Percentiles rank a stretch among this genome's conserved stretches.
Evolutionary conservation across 2,329 filamentous ascomycete genomes (phyloP).

Genomic region (Colletotrichum navitas): DNA sequence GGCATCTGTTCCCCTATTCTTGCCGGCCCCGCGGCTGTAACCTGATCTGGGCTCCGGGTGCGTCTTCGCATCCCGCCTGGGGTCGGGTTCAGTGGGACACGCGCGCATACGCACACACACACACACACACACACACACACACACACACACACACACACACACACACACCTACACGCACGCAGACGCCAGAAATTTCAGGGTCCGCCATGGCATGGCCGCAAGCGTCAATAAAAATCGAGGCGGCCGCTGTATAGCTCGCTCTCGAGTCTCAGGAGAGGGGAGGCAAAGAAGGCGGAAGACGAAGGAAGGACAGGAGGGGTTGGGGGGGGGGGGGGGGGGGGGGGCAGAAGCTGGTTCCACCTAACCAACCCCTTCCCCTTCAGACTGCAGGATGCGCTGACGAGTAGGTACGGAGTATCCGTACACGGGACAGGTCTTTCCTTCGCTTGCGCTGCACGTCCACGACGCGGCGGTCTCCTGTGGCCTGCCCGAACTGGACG

Average conservation of each 20-base stretch:
- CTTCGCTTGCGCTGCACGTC: background rate
- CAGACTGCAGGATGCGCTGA: slow-evolving; percentile 10
- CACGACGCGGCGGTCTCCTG: background rate
- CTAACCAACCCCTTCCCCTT: background rate
- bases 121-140: background rate
- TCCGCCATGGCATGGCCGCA: background rate
- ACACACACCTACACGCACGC: background rate
- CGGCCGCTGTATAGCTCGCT: background rate
- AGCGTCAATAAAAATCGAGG: slow-evolving; percentile 2
- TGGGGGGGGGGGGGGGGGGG: too few relatives aligned
- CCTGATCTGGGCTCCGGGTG: slow-evolving; percentile 31
- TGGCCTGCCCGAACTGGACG: slow-evolving; percentile 4
- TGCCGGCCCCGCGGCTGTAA: slow-evolving; percentile 35
- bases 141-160: background rate
- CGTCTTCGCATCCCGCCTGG: slow-evolving; percentile 34
- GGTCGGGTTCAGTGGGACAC: slow-evolving; percentile 1
- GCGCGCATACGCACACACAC: background rate
- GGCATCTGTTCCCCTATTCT: slow-evolving; percentile 23
- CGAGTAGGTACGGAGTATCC: background rate
- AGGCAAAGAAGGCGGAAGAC: background rate
- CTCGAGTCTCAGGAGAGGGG: background rate
- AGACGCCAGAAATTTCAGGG: background rate
- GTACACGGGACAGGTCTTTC: slow-evolving; percentile 12
- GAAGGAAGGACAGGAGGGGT: background rate
- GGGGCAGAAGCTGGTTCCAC: background rate